A percentile compares a stretch with the other conserved stretches of the same genome.
phyloP scores from a whole-genome alignment of 148 eudicot species.

The Vaccinium vitisidaea region DNA sequence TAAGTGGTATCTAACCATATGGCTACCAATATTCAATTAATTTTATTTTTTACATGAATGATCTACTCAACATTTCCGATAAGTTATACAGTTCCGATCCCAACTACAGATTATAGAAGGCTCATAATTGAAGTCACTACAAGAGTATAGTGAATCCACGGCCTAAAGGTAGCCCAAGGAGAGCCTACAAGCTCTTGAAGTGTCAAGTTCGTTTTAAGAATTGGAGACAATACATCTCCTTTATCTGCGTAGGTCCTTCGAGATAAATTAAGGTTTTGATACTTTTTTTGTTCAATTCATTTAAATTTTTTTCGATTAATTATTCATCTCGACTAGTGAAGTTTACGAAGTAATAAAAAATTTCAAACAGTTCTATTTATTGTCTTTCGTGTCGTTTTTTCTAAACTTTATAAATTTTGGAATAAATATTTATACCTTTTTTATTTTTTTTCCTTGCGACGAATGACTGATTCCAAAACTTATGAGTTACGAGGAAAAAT shows the following conservation, averaged over 20 bases:
- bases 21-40: too few species aligned
- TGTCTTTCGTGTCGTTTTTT: too few species aligned
- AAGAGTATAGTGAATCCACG: too few species aligned
- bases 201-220: not conserved
- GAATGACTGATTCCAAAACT: not conserved
- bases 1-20: too few species aligned
- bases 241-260: not conserved
- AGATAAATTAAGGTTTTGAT: not conserved
- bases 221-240: not conserved
- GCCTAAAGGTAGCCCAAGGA: not conserved
- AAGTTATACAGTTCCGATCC: too few species aligned
- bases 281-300: not conserved
- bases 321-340: not conserved
- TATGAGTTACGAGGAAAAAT: not conserved
- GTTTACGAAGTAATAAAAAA: not conserved
- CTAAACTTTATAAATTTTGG: not conserved
- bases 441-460: not conserved
- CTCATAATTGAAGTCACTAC: too few species aligned
- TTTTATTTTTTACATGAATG: too few species aligned
- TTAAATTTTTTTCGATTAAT: too few species aligned
- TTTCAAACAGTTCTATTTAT: too few species aligned
- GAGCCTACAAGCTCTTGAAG: not conserved
- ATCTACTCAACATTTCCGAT: too few species aligned
- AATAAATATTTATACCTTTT: not conserved
- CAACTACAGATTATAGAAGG: too few species aligned